Percentiles rank a stretch among this genome's conserved stretches.
phyloP scores from a whole-genome alignment of 1,284 basidiomycete genomes.

The Caloboletus inedulis region DNA sequence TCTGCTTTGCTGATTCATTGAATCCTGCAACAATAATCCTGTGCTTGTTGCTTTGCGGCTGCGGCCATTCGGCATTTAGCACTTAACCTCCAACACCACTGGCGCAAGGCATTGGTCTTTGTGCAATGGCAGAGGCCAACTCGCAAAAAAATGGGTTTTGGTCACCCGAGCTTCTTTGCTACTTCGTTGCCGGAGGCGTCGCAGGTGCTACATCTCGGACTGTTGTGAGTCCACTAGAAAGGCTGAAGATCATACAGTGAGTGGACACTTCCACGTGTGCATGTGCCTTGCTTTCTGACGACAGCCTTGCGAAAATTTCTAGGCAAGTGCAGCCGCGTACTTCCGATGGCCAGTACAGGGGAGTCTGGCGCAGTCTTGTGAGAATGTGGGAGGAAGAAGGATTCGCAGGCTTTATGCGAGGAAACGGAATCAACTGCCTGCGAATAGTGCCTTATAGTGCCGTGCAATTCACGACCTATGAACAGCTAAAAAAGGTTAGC shows the following conservation, averaged over 20 bases:
- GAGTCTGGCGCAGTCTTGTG: slow-evolving; percentile 77
- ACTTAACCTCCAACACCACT: slow-evolving; percentile 6
- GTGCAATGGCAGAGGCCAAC: slow-evolving; percentile 23
- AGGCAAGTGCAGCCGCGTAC: slow-evolving; percentile 78
- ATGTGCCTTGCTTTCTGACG: slow-evolving; percentile 1
- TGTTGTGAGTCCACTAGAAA: slow-evolving; percentile 87
- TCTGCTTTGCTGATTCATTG: slow-evolving; percentile 12
- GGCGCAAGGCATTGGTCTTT: slow-evolving; percentile 5
- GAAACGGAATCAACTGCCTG: slow-evolving; percentile 90
- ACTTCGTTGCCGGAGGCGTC: slow-evolving; percentile 74
- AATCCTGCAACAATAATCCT: slow-evolving; percentile 5
- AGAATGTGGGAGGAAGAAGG: slow-evolving; percentile 95
- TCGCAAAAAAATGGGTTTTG: slow-evolving; percentile 31
- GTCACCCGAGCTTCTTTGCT: slow-evolving; percentile 31
- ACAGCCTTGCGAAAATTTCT: slow-evolving; percentile 4
- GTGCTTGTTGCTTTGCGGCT: slow-evolving; percentile 14
- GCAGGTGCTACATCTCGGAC: slow-evolving; percentile 85
- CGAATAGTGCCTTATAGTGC: slow-evolving; percentile 75
- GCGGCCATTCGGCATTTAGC: not conserved
- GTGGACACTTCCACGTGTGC: slow-evolving; percentile 30
- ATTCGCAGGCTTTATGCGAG: slow-evolving; percentile 87
- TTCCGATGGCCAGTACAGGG: slow-evolving; percentile 68
- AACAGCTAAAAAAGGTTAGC: slow-evolving; percentile 79
- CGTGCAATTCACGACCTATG: slow-evolving; percentile 91
- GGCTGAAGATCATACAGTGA: slow-evolving; percentile 94